Percentiles rank a stretch among this genome's conserved stretches.
Evolutionary conservation across 768 basidiomycete species (phyloP).

Genomic region (Auriscalpium orientale): DNA sequence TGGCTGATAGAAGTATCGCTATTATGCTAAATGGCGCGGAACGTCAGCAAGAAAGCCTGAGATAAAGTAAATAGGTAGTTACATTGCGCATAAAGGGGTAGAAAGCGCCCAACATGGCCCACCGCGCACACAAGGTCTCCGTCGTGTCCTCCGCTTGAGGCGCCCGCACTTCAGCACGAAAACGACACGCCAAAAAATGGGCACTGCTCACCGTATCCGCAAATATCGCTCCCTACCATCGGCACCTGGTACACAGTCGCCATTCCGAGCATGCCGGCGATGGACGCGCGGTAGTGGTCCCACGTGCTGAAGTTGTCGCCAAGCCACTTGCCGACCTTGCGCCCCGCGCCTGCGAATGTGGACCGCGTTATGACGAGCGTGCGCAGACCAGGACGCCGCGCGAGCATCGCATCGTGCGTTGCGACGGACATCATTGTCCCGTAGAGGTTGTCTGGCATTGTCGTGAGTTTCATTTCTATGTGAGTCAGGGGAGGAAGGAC

Average conservation of each 20-base stretch:
- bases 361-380: conserved; percentile 67
- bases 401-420: conserved; percentile 54
- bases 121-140: conserved; percentile 62
- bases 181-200: neutral
- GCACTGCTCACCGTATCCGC: conserved; percentile 45
- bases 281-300: conserved; percentile 51
- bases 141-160: conserved; percentile 48
- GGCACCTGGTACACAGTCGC: conserved; percentile 60
- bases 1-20: conserved; percentile 44
- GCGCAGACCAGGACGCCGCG: conserved; percentile 51
- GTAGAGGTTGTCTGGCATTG: conserved; percentile 46
- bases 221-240: conserved; percentile 73
- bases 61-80: conserved; percentile 16
- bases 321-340: conserved; percentile 66
- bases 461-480: neutral
- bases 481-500: conserved; percentile 6
- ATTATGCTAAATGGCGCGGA: conserved; percentile 38
- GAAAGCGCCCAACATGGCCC: conserved; percentile 74
- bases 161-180: neutral
- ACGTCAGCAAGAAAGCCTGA: conserved; percentile 8
- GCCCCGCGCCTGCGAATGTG: conserved; percentile 63
- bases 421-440: conserved; percentile 66
- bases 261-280: conserved; percentile 62
- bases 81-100: conserved; percentile 77
- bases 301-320: conserved; percentile 58